Evolutionary conservation across 2,329 filamentous ascomycete species (phyloP).

Genomic region (Pestalotiopsis sp.): DNA sequence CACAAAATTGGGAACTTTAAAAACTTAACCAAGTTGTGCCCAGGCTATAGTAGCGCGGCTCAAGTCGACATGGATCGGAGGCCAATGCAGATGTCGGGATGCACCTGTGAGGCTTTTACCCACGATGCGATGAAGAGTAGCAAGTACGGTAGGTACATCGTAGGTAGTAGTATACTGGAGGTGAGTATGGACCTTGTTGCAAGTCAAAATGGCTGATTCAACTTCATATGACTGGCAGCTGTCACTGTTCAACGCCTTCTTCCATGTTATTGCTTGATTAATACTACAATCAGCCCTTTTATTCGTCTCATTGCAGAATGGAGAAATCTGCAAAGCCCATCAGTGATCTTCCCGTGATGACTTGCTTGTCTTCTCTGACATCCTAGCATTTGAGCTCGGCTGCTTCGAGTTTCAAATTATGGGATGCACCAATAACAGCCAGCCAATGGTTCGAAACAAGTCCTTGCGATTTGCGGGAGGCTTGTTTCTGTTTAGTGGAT

Average conservation of each 20-base stretch:
- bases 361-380: background rate
- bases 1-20: background rate
- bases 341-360: background rate
- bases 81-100: too few species aligned
- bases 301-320: background rate
- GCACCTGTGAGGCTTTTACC: too few species aligned
- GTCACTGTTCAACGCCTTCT: background rate
- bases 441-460: background rate
- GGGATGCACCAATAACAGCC: background rate
- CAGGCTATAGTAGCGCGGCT: background rate
- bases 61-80: too few species aligned
- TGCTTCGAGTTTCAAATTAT: constrained; percentile 3
- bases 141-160: too few species aligned
- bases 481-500: constrained; percentile 5
- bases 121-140: too few species aligned
- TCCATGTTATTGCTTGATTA: background rate
- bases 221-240: background rate
- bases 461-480: constrained; percentile 7
- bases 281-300: background rate
- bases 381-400: background rate
- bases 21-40: background rate
- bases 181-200: too few species aligned
- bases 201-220: too few species aligned
- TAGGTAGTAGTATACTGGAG: too few species aligned
- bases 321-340: background rate